Conservation (phyloP, 2,329 filamentous ascomycete species). For the Penicillium vulpinum region DNA sequence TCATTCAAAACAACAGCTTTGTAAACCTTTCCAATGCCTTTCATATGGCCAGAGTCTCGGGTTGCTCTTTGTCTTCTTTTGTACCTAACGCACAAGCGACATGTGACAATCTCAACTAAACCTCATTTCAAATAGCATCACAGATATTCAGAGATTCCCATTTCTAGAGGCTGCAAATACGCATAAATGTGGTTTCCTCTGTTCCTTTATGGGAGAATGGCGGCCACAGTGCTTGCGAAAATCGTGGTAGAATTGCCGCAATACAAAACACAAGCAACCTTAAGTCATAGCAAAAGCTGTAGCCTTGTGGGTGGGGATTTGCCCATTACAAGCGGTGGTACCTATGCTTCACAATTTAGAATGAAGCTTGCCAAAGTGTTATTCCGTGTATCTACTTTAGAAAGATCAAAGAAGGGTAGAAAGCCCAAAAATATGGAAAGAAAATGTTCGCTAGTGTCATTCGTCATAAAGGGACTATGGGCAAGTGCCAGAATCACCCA, state of each 20-base stretch:
- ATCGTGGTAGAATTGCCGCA: neutral
- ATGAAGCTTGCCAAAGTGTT: neutral
- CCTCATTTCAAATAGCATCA: neutral
- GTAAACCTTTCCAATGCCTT: neutral
- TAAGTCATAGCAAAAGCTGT: too few relatives aligned
- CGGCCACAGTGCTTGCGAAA: neutral
- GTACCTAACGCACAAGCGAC: neutral
- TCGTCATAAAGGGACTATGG: constrained; percentile 5
- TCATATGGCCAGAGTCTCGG: neutral
- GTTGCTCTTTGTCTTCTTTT: neutral
- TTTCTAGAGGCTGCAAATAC: neutral
- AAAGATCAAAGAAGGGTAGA: neutral
- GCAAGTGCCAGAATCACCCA: constrained; percentile 1
- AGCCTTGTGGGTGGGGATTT: too few relatives aligned
- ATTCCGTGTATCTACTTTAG: neutral
- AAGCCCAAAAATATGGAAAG: neutral
- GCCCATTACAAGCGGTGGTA: neutral
- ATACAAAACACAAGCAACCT: neutral
- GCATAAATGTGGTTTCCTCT: neutral
- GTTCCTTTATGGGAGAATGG: too few relatives aligned
- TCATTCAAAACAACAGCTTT: neutral
- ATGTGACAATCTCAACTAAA: neutral
- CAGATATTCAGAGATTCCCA: too few relatives aligned
- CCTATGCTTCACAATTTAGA: neutral
- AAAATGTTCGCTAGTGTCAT: constrained; percentile 6